These are phyloP conservation scores for Apiospora sp. DNA, from an alignment of 2,329 filamentous ascomycete genomes.

Conservation along the genomic window DNA sequence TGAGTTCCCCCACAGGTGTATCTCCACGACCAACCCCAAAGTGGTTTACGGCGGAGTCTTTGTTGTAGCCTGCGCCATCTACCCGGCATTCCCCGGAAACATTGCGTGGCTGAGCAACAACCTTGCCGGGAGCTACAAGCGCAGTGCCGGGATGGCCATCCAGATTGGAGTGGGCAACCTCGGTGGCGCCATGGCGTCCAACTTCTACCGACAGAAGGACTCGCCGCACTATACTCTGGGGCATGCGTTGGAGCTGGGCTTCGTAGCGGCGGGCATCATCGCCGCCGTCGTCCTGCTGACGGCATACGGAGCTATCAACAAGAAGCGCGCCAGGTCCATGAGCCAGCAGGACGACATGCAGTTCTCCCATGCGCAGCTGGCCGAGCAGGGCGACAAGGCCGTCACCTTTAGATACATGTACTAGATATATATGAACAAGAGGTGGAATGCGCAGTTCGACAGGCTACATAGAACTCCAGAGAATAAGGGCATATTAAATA, in stretches of 20 bases:
- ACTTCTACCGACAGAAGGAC: slow-evolving; percentile 69
- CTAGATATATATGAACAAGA: slow-evolving; percentile 34
- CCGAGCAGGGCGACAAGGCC: slow-evolving; percentile 66
- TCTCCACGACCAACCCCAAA: slow-evolving; percentile 62
- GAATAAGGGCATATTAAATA: background rate
- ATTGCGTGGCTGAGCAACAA: slow-evolving; percentile 85
- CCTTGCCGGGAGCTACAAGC: slow-evolving; percentile 71
- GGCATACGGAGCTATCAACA: slow-evolving; percentile 66
- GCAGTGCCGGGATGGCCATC: slow-evolving; percentile 69
- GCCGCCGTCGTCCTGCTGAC: slow-evolving; percentile 54
- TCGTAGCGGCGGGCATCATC: slow-evolving; percentile 54
- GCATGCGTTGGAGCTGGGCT: slow-evolving; percentile 58
- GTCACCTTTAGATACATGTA: slow-evolving; percentile 70
- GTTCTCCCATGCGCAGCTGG: slow-evolving; percentile 58
- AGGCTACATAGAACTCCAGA: background rate
- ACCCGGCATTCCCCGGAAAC: slow-evolving; percentile 79
- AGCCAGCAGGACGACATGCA: slow-evolving; percentile 51
- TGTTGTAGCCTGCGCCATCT: slow-evolving; percentile 79
- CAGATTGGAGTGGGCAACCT: slow-evolving; percentile 69
- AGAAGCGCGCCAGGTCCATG: slow-evolving; percentile 58
- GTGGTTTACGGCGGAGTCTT: slow-evolving; percentile 80
- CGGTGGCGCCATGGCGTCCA: slow-evolving; percentile 72
- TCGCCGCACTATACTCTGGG: slow-evolving; percentile 58
- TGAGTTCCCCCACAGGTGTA: slow-evolving; percentile 54
- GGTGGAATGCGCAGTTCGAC: too few species aligned